A percentile compares a stretch with the other conserved stretches of the same genome.
Evolutionary conservation across 2,329 filamentous ascomycete species (phyloP).

Genomic region (Exophiala dermatitidis): DNA sequence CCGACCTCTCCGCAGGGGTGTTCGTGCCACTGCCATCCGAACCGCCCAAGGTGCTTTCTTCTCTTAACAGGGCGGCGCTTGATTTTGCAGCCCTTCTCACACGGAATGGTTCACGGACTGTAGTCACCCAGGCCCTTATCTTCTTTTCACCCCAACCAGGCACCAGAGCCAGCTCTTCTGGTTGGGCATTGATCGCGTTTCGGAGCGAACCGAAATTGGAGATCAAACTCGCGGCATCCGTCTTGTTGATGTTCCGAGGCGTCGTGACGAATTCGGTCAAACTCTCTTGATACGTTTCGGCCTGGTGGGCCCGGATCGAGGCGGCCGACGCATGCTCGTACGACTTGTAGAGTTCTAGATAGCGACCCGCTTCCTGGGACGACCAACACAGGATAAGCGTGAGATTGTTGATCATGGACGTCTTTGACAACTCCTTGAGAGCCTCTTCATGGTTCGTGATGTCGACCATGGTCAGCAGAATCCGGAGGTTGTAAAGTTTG

Average conservation of each 20-base stretch:
- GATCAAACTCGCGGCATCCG: slow-evolving; percentile 82
- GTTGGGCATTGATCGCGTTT: slow-evolving; percentile 77
- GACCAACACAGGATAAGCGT: slow-evolving; percentile 93
- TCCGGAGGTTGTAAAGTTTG: slow-evolving; percentile 76
- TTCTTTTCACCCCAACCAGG: slow-evolving; percentile 94
- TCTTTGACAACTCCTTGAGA: slow-evolving; percentile 84
- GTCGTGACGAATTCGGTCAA: slow-evolving; percentile 89
- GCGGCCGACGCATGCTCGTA: slow-evolving; percentile 79
- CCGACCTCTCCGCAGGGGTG: slow-evolving; percentile 26
- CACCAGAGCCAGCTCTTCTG: slow-evolving; percentile 78
- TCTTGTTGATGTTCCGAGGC: slow-evolving; percentile 85
- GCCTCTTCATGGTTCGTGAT: slow-evolving; percentile 90
- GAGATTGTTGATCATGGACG: slow-evolving; percentile 82
- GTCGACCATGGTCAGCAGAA: slow-evolving; percentile 87
- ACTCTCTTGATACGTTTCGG: slow-evolving; percentile 74
- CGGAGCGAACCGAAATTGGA: slow-evolving; percentile 85
- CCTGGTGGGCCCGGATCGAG: slow-evolving; percentile 78
- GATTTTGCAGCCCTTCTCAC: slow-evolving; percentile 61
- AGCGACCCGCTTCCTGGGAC: slow-evolving; percentile 84
- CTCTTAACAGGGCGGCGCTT: slow-evolving; percentile 31
- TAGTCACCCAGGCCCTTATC: slow-evolving; percentile 74
- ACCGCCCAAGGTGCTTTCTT: slow-evolving; percentile 11
- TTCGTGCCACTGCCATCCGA: slow-evolving; percentile 15
- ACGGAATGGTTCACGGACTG: slow-evolving; percentile 78
- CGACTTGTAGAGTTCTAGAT: slow-evolving; percentile 89